These are phyloP conservation scores for Mycena belliarum DNA, from an alignment of 768 basidiomycete genomes.

Conservation along the genomic window DNA sequence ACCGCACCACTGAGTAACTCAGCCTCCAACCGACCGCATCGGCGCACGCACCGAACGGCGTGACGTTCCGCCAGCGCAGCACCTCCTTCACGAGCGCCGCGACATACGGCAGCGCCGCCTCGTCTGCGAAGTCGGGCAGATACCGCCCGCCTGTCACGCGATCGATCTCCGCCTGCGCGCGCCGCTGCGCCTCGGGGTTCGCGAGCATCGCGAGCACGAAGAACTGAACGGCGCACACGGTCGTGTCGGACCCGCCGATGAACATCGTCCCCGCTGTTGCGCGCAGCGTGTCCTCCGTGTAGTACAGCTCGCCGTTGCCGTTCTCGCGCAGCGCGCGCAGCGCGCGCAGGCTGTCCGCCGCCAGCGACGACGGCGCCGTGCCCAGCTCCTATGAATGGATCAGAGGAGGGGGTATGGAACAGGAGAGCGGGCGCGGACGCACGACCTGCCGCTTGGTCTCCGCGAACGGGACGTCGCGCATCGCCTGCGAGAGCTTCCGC, in stretches of 20 bases:
- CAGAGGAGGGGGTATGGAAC: no score
- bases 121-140: not conserved
- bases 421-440: no score
- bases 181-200: not conserved
- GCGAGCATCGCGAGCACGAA: not conserved
- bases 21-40: no score
- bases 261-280: not conserved
- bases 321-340: not conserved
- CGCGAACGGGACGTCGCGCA: constrained; percentile 40
- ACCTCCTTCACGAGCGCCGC: not conserved
- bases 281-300: not conserved
- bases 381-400: not conserved
- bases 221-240: not conserved
- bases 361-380: constrained; percentile 3
- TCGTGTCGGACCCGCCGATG: constrained; percentile 15
- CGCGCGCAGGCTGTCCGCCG: not conserved
- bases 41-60: not conserved
- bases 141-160: not conserved
- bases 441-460: constrained; percentile 38
- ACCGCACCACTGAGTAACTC: no score
- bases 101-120: not conserved
- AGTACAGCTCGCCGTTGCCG: no score
- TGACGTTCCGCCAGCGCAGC: not conserved
- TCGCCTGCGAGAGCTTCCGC: constrained; percentile 32
- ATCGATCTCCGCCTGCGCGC: no score